phyloP scores from a whole-genome alignment of 768 basidiomycete genomes.

The Asterophora lycoperdoides region DNA sequence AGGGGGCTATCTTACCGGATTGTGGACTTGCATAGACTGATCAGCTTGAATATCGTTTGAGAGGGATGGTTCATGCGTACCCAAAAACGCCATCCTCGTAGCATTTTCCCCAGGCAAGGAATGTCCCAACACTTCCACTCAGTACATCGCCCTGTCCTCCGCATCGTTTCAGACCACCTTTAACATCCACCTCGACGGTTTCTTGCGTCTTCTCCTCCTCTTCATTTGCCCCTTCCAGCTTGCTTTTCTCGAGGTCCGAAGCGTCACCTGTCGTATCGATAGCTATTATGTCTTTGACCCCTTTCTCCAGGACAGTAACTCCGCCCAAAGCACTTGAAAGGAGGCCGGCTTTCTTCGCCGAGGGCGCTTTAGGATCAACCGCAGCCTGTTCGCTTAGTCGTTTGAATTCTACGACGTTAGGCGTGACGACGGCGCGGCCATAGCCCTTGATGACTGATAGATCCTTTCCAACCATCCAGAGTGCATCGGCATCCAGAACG shows the following conservation, averaged over 20 bases:
- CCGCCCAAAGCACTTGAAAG: conserved; percentile 79
- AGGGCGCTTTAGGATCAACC: conserved; percentile 49
- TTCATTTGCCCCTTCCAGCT: conserved; percentile 39
- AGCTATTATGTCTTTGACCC: conserved; percentile 75
- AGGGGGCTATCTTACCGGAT: conserved; percentile 38
- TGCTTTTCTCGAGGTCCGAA: conserved; percentile 41
- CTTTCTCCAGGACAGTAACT: conserved; percentile 89
- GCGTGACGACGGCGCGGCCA: conserved; percentile 83
- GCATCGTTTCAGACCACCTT: conserved; percentile 87
- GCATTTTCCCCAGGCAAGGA: conserved; percentile 94
- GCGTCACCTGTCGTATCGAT: conserved; percentile 62
- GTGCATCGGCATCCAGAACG: conserved; percentile 92
- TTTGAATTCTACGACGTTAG: conserved; percentile 92
- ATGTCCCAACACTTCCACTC: conserved; percentile 80
- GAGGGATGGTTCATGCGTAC: conserved; percentile 36
- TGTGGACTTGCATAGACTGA: neutral
- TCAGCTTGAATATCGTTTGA: neutral
- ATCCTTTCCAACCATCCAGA: conserved; percentile 79
- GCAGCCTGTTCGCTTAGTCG: conserved; percentile 74
- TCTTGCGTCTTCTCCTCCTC: conserved; percentile 53
- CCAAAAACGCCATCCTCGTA: conserved; percentile 84
- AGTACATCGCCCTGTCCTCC: conserved; percentile 97
- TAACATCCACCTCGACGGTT: conserved; percentile 58
- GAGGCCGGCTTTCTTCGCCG: conserved; percentile 55
- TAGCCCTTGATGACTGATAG: conserved; percentile 77